Evolutionary conservation across 2,329 filamentous ascomycete species (phyloP).

Genomic region (Exophiala calicioides): DNA sequence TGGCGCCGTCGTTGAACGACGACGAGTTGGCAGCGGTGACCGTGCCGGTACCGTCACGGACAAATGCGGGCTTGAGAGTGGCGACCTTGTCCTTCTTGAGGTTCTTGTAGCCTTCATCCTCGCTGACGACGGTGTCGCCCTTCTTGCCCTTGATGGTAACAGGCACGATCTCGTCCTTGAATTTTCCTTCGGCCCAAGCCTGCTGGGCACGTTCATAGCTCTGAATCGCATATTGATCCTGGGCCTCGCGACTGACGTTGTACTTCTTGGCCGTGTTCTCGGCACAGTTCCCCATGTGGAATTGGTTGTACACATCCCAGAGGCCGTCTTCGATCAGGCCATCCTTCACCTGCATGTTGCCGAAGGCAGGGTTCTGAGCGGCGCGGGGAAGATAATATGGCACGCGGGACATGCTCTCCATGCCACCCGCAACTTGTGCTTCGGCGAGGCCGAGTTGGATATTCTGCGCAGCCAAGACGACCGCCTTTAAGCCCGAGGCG

Average conservation of each 20-base stretch:
- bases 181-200: slow-evolving; percentile 80
- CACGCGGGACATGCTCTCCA: slow-evolving; percentile 96
- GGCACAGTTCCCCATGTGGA: slow-evolving; percentile 97
- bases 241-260: slow-evolving; percentile 75
- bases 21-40: slow-evolving; percentile 95
- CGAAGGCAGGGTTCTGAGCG: slow-evolving; percentile 80
- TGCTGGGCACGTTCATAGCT: slow-evolving; percentile 88
- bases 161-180: slow-evolving; percentile 85
- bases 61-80: slow-evolving; percentile 86
- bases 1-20: slow-evolving; percentile 91
- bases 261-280: slow-evolving; percentile 92
- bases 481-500: slow-evolving; percentile 90
- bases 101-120: slow-evolving; percentile 87
- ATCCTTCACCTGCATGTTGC: slow-evolving; percentile 83
- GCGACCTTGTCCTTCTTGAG: slow-evolving; percentile 84
- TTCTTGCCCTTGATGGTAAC: slow-evolving; percentile 84
- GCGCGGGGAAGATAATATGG: slow-evolving; percentile 86
- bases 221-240: slow-evolving; percentile 86
- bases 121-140: slow-evolving; percentile 74
- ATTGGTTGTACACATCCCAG: slow-evolving; percentile 93
- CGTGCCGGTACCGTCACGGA: slow-evolving; percentile 79
- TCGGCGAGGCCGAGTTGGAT: slow-evolving; percentile 89
- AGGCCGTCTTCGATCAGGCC: slow-evolving; percentile 92
- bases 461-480: slow-evolving; percentile 85
- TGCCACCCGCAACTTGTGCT: slow-evolving; percentile 88